Percentiles rank a stretch among this genome's conserved stretches.
phyloP scores from a whole-genome alignment of 257 asterid species.

The Buddleja alternifolia region DNA sequence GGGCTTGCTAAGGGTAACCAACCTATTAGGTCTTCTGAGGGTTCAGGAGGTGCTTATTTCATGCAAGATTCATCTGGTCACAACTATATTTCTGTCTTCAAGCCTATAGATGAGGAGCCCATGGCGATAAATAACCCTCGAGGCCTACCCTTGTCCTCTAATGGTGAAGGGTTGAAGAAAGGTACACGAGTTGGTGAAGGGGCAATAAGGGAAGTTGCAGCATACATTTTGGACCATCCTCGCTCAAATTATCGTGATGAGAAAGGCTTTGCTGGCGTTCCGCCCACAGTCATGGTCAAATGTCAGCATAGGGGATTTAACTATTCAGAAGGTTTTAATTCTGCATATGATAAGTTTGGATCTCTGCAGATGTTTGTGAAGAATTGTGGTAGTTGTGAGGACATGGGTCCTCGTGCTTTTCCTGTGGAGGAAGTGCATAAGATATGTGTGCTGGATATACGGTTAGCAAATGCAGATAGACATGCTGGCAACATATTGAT shows the following conservation, averaged over 20 bases:
- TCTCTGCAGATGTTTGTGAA: conserved; percentile 77
- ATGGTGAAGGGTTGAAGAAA: conserved; percentile 79
- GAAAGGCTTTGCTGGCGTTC: conserved; percentile 80
- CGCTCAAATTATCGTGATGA: conserved; percentile 41
- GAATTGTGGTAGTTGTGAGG: conserved; percentile 84
- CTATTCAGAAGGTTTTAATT: conserved; percentile 42
- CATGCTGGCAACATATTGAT: conserved; percentile 80
- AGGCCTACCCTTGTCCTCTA: conserved; percentile 60
- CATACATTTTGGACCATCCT: conserved; percentile 74
- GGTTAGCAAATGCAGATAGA: conserved; percentile 80
- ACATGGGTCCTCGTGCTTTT: conserved; percentile 68
- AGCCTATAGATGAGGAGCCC: conserved; percentile 82
- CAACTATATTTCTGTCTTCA: conserved; percentile 60
- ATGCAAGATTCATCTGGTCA: conserved; percentile 69
- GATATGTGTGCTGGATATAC: conserved; percentile 68
- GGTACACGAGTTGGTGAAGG: conserved; percentile 88
- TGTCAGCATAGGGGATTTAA: conserved; percentile 55
- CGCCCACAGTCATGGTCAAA: conserved; percentile 66
- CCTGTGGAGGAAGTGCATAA: conserved; percentile 77
- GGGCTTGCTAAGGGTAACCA: conserved; percentile 57
- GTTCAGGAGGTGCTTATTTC: conserved; percentile 78
- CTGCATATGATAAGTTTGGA: conserved; percentile 51
- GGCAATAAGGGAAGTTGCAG: conserved; percentile 80
- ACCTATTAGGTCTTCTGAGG: conserved; percentile 67
- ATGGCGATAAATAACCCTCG: conserved; percentile 78